Percentiles rank a stretch among this genome's conserved stretches.
These are phyloP conservation scores for Aspergillus hiratsukae DNA, from an alignment of 2,329 filamentous ascomycete genomes.

Conservation along the genomic window DNA sequence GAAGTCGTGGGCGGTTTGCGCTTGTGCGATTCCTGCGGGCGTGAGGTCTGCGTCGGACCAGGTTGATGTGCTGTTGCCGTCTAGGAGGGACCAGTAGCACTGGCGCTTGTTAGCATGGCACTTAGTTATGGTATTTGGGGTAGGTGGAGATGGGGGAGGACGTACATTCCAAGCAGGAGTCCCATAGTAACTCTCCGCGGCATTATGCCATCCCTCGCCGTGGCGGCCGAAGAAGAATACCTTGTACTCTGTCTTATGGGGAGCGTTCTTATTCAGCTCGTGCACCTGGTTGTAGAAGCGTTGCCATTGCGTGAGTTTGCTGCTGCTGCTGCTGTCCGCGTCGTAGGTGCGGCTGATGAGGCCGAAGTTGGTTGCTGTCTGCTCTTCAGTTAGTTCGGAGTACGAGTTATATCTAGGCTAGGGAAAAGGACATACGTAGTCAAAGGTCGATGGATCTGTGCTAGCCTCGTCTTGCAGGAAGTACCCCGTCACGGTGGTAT, in stretches of 20 bases:
- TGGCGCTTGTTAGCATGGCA: too few species aligned
- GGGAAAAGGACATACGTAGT: slow-evolving; percentile 35
- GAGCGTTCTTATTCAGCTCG: slow-evolving; percentile 41
- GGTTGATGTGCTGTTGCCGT: slow-evolving; percentile 50
- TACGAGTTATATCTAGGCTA: too few species aligned
- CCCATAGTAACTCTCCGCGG: slow-evolving; percentile 54
- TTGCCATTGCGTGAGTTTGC: slow-evolving; percentile 50
- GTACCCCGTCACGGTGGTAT: slow-evolving; percentile 43
- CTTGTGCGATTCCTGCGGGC: slow-evolving; percentile 47
- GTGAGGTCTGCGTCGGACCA: slow-evolving; percentile 59
- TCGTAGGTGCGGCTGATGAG: slow-evolving; percentile 46
- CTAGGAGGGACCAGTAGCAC: slow-evolving; percentile 55
- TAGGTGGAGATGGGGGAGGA: too few species aligned
- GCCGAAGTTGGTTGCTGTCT: slow-evolving; percentile 44
- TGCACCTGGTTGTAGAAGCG: slow-evolving; percentile 49
- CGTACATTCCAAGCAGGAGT: slow-evolving; percentile 57
- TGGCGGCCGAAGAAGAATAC: slow-evolving; percentile 57
- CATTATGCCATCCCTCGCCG: slow-evolving; percentile 59
- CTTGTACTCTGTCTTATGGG: slow-evolving; percentile 46
- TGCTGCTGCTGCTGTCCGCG: slow-evolving; percentile 27
- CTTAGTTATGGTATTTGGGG: too few species aligned
- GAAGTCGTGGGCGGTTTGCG: slow-evolving; percentile 40
- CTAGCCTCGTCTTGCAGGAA: slow-evolving; percentile 46
- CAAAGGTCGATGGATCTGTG: slow-evolving; percentile 44
- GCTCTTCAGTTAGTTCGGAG: slow-evolving; percentile 5